Base-by-base conservation (phyloP, 140 eudicot species). In the Flaveria floridana region DNA sequence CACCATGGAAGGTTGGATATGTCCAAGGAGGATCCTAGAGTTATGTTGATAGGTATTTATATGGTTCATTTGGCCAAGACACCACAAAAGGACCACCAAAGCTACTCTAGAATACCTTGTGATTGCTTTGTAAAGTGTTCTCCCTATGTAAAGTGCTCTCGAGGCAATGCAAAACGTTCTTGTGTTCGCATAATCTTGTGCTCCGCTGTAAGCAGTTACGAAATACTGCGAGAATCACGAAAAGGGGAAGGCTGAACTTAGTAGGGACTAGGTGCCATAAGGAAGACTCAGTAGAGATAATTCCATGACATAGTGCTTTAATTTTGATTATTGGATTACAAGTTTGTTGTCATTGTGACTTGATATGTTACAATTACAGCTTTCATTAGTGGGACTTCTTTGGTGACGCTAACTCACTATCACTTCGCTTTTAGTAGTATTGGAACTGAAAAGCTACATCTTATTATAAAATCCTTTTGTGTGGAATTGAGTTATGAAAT, bases 401-500 rank as follows among this genome's bases (percentile, higher is more conserved):
- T 67, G 56, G 56, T 42, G 34, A 67, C 44, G 19, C 56, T 42
- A 67, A 41, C 11, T 2, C 25, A 50, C 48, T 21, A 25, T 34
- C 11, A 30, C 48, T 11, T 26, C 1, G n/a, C 18, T 57, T 72
- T 26, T 48, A 46, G 64, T 28, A 50, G 65, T 66, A 19, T 50
- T 42, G 20, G 16, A 42, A n/a, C 59, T 44, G 59, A 42, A 37
- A 19, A 34, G 53, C 20, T 53, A 37, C 64, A 30, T 34, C 9
- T 44, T 57, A 10, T 55, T 2, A 12, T 25, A 70, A 8, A 68
- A 11, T 12, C 46, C 42, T 64, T 64, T 18, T 65, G 44, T 65
- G 73, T 51, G 18, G 66, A 50, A 34, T 75, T 51, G 46, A 65
- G 57, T 51, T 50, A 65, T 44, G 61, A 73, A 73, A 44, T 46